These are phyloP conservation scores for Dothistroma septosporum DNA, from an alignment of 2,329 filamentous ascomycete species.

Conservation along the genomic window DNA sequence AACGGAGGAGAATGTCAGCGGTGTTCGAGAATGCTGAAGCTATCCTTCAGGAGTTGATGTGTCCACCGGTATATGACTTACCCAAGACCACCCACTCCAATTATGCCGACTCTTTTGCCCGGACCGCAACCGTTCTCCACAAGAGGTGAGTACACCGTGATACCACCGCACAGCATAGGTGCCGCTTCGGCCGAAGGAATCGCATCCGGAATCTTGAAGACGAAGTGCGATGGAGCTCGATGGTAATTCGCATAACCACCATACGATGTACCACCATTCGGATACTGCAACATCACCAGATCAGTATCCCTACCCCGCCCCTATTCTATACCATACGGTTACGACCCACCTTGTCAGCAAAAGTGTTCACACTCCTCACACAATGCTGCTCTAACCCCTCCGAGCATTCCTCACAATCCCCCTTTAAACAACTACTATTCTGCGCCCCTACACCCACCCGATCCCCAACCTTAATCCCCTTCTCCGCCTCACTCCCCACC, in stretches of 20 bases:
- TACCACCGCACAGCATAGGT: conserved; percentile 72
- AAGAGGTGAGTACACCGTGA: conserved; percentile 69
- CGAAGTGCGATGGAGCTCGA: conserved; percentile 52
- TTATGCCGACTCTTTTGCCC: conserved; percentile 66
- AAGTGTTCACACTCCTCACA: conserved; percentile 30
- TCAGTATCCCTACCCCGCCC: background rate
- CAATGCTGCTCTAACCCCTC: conserved; percentile 36
- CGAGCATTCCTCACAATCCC: conserved; percentile 52
- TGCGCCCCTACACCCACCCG: conserved; percentile 50
- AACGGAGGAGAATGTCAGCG: background rate
- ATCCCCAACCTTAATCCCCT: conserved; percentile 36
- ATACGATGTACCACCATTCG: conserved; percentile 48
- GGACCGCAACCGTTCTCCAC: conserved; percentile 63
- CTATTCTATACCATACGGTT: background rate
- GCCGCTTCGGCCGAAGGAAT: conserved; percentile 52
- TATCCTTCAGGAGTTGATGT: background rate
- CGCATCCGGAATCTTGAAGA: conserved; percentile 52
- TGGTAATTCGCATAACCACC: conserved; percentile 59
- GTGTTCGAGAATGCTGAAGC: background rate
- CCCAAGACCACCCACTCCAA: conserved; percentile 64
- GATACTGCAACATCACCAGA: conserved; percentile 16
- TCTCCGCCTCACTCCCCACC: conserved; percentile 31
- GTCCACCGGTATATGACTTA: background rate
- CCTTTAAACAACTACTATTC: conserved; percentile 44
- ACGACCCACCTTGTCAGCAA: conserved; percentile 22